Percentiles rank a stretch among this genome's conserved stretches.
These are phyloP conservation scores for Pseudopithomyces maydicus DNA, from an alignment of 2,329 filamentous ascomycete genomes.

Conservation along the genomic window DNA sequence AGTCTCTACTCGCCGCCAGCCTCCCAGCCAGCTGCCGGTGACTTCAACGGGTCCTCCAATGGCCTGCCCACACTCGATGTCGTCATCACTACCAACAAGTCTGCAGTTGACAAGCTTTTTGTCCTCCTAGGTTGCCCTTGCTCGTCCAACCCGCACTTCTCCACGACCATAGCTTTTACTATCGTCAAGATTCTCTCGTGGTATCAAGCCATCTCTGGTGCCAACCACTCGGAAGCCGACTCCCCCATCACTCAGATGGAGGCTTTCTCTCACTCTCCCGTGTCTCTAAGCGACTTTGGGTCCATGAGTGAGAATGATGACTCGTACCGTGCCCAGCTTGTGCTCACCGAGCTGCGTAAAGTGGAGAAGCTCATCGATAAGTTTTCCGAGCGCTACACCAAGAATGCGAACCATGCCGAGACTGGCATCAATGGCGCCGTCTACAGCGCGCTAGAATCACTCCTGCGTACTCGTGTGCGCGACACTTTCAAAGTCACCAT, in stretches of 20 bases:
- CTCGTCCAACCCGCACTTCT: constrained; percentile 43
- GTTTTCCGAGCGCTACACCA: constrained; percentile 44
- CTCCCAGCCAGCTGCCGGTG: constrained; percentile 27
- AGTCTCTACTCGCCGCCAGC: constrained; percentile 39
- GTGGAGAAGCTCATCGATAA: constrained; percentile 46
- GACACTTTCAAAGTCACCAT: constrained; percentile 46
- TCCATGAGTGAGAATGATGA: constrained; percentile 36
- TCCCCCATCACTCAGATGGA: constrained; percentile 32
- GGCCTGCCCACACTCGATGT: constrained; percentile 37
- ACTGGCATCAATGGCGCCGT: constrained; percentile 36
- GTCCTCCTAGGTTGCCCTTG: constrained; percentile 40
- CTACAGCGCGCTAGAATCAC: constrained; percentile 34
- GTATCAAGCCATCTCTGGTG: constrained; percentile 42
- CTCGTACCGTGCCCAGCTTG: constrained; percentile 36
- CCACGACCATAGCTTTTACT: constrained; percentile 41
- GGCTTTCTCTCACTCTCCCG: constrained; percentile 30
- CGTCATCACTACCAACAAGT: constrained; percentile 39
- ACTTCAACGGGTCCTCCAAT: constrained; percentile 29
- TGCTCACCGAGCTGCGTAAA: constrained; percentile 40
- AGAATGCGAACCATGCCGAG: constrained; percentile 23
- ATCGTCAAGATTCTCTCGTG: constrained; percentile 44
- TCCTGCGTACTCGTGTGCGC: constrained; percentile 40
- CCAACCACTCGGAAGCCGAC: constrained; percentile 21
- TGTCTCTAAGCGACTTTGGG: constrained; percentile 28
- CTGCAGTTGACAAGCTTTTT: constrained; percentile 40